These are phyloP conservation scores for Epithemia pelagica DNA, from an alignment of 108 stramenopile genomes.

Conservation along the genomic window DNA sequence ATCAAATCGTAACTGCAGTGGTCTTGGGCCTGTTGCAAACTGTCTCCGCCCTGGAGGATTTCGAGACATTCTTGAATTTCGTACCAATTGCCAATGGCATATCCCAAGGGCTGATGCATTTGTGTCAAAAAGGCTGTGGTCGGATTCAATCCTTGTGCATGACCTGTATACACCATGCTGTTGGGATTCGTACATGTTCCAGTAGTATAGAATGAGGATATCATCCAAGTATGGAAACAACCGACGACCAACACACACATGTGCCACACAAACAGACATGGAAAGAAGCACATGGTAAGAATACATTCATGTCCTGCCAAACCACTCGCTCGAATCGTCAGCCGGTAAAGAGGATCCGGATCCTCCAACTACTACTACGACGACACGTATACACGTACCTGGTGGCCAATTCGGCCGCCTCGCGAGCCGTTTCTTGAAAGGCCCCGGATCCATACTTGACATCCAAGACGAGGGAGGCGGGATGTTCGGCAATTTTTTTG, in stretches of 20 bases:
- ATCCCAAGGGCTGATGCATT: slow-evolving; percentile 71
- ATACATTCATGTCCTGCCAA: no score
- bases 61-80: slow-evolving; percentile 76
- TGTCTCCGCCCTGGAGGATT: slow-evolving; percentile 28
- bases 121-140: slow-evolving; percentile 72
- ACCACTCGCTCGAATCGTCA: no score
- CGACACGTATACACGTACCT: neutral
- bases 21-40: slow-evolving; percentile 6
- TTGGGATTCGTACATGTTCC: slow-evolving; percentile 42
- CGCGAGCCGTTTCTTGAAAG: slow-evolving; percentile 52
- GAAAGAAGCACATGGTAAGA: no score
- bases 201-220: no score
- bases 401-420: slow-evolving; percentile 28
- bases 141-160: slow-evolving; percentile 53
- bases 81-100: slow-evolving; percentile 75
- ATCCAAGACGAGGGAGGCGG: slow-evolving; percentile 69
- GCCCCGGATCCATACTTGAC: slow-evolving; percentile 71
- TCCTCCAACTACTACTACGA: neutral
- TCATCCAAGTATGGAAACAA: neutral
- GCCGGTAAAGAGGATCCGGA: neutral
- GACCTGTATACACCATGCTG: slow-evolving; percentile 62
- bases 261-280: no score
- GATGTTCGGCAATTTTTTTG: slow-evolving; percentile 83
- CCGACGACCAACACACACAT: neutral
- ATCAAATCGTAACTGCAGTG: slow-evolving; percentile 47